These are phyloP conservation scores for Eucalyptus dawsonii DNA, from an alignment of 345 rosid species.

Conservation along the genomic window DNA sequence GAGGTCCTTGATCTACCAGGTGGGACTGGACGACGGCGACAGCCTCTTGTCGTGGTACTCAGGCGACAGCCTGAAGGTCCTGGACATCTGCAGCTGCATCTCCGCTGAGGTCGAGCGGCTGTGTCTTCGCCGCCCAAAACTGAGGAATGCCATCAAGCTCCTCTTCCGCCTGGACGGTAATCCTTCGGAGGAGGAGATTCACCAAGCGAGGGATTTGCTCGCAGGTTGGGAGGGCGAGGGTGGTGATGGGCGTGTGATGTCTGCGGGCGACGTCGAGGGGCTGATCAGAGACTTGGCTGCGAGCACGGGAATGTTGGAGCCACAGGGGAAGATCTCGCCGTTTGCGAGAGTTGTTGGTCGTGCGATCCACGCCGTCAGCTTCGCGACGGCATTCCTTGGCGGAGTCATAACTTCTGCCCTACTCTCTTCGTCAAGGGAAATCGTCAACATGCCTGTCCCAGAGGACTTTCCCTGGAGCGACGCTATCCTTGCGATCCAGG, in stretches of 20 bases:
- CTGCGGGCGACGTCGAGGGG: background rate
- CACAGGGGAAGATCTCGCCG: background rate
- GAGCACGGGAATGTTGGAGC: background rate
- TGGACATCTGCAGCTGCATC: background rate
- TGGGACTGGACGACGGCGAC: background rate
- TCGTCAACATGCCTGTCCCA: background rate
- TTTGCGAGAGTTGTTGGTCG: background rate
- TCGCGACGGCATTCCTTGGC: background rate
- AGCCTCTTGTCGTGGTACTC: background rate
- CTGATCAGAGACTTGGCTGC: background rate
- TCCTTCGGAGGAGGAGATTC: background rate
- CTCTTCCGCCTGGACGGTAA: background rate
- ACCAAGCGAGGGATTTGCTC: background rate
- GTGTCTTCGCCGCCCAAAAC: background rate
- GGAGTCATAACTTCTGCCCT: background rate
- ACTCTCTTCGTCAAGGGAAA: background rate
- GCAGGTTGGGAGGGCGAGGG: background rate
- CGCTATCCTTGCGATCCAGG: background rate
- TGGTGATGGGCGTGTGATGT: background rate
- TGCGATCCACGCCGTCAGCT: background rate
- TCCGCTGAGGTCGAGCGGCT: background rate
- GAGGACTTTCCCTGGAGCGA: background rate
- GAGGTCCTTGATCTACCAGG: background rate
- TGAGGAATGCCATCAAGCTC: background rate
- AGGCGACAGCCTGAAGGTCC: background rate